Base-by-base conservation (phyloP, 1,139 yeast genomes). In the Scheffersomyces insectosa region DNA sequence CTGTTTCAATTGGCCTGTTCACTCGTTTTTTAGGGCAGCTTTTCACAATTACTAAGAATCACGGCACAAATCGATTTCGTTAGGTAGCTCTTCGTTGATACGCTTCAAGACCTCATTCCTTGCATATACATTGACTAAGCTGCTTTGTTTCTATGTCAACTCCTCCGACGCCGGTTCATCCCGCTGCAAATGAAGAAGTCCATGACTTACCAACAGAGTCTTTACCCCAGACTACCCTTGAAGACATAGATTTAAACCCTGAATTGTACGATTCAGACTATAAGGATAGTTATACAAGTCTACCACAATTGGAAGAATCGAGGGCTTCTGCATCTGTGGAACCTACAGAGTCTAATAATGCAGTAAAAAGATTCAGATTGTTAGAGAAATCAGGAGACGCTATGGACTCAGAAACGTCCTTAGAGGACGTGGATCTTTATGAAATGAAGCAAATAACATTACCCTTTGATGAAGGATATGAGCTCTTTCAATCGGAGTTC, bases 81-180 rank as follows among this genome's bases (percentile, higher is more conserved):
- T 8, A 20, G 6, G 25, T 6, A 20, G 6, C 25, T 8, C 25
- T 20, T 20, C 25, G 6, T 20, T 20, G 25, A 20, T 20, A 20
- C 25, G 6, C 8, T 20, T 20, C 3, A 20, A 7, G 25, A 20
- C 5, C 2, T 20, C 8, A 7, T 5, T 20, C 25, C 25, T 20
- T 20, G 25, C 25, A 20, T 20, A 20, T 20, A 5, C 7, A 20
- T 20, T 20, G 25, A 20, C 25, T 20, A 20, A 20, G 25, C 34
- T 9, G 7, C 31, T 11, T 16, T 10, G 5, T 9, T 13, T 23
- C 20, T n/a, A 40, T 40, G 42, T 14, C 34, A 16, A 38, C 56
- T 16, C 82, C 83, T 4, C 63, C 62, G 2, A 77, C 82, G 2
- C 83, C 83, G 5, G 47, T 56, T 30, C 82, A 75, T 48, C 78